phyloP scores from a whole-genome alignment of 2,329 filamentous ascomycete genomes.

The Talaromyces verruculosus region DNA sequence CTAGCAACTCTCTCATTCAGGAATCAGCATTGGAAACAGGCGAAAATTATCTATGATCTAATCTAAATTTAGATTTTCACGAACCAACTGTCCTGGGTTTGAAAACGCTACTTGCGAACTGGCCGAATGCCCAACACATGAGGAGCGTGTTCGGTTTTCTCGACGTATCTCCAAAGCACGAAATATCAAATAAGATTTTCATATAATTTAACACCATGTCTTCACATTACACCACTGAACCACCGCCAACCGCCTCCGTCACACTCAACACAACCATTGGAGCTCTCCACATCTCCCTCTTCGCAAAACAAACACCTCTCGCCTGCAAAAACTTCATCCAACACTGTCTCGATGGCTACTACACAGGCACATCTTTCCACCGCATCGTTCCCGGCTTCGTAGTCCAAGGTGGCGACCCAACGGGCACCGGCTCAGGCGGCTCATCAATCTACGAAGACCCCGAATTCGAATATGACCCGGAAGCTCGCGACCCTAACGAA shows the following conservation, averaged over 20 bases:
- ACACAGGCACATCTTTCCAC: slow-evolving; percentile 91
- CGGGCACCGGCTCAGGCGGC: slow-evolving; percentile 85
- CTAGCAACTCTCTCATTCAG: background rate
- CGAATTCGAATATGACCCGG: slow-evolving; percentile 55
- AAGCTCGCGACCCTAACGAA: slow-evolving; percentile 48
- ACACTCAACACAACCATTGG: slow-evolving; percentile 87
- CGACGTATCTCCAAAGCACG: background rate
- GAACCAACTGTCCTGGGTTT: background rate
- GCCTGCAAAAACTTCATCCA: slow-evolving; percentile 95
- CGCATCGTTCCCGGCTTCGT: slow-evolving; percentile 89
- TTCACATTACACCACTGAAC: slow-evolving; percentile 88
- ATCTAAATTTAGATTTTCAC: no score
- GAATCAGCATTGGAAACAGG: no score
- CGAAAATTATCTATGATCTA: background rate
- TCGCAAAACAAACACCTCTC: slow-evolving; percentile 89
- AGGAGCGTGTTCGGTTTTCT: background rate
- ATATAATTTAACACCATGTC: slow-evolving; percentile 57
- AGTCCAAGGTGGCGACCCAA: slow-evolving; percentile 91
- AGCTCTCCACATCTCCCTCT: slow-evolving; percentile 87
- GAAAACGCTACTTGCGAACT: background rate
- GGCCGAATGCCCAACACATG: background rate
- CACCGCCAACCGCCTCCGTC: slow-evolving; percentile 87
- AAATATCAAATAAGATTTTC: no score
- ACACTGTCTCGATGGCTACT: slow-evolving; percentile 91
- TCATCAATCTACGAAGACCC: slow-evolving; percentile 84